Evolutionary conservation across 2,329 filamentous ascomycete genomes (phyloP).

Genomic region (Trichoderma koningii): DNA sequence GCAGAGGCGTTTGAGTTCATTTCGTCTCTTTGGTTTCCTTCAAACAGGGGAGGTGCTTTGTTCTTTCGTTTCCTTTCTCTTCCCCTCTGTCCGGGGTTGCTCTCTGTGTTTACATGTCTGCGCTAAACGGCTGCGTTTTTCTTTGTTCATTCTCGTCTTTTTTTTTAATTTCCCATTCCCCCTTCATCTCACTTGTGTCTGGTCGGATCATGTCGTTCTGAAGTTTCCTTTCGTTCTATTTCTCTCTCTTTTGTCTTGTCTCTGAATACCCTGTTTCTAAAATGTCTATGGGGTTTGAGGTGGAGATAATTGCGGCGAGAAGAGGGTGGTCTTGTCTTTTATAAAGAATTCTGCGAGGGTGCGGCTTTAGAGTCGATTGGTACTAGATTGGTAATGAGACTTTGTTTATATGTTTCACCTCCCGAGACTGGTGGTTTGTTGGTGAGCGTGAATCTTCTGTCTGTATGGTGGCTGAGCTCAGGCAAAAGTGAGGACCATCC

Average conservation of each 20-base stretch:
- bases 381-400: too few relatives aligned
- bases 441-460: too few relatives aligned
- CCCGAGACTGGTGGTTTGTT: too few relatives aligned
- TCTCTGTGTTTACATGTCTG: too few relatives aligned
- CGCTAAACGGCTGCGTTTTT: background rate
- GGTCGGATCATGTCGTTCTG: background rate
- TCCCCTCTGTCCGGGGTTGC: too few relatives aligned
- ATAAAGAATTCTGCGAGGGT: too few relatives aligned
- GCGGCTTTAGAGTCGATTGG: too few relatives aligned
- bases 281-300: background rate
- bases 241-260: background rate
- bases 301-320: background rate
- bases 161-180: background rate
- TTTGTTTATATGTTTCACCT: too few relatives aligned
- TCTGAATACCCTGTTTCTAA: conserved; percentile 22
- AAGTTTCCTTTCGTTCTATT: background rate
- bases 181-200: background rate
- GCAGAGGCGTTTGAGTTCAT: background rate
- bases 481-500: too few relatives aligned
- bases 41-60: background rate
- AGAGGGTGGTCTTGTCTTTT: too few relatives aligned
- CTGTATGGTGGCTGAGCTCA: too few relatives aligned
- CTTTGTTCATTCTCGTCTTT: background rate
- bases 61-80: background rate
- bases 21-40: background rate